A percentile compares a stretch with the other conserved stretches of the same genome.
Evolutionary conservation across 306 rosid genomes (phyloP).

Genomic region (Cicer chorassanicum): DNA sequence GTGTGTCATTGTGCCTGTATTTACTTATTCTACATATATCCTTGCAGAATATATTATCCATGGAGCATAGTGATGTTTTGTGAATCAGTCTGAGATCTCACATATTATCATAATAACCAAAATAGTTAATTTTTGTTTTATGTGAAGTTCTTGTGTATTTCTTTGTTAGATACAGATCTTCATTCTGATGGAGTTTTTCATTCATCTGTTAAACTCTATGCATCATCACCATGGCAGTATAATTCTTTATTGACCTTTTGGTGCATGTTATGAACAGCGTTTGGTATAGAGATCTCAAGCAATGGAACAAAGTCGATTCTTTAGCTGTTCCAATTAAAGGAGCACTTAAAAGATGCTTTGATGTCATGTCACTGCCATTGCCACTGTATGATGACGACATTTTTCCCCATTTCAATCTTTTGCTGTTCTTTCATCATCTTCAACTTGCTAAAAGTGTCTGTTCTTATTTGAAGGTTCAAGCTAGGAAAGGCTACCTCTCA

Average conservation of each 20-base stretch:
- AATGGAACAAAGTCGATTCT: slow-evolving; percentile 43
- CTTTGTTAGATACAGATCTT: slow-evolving; percentile 22
- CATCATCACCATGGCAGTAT: slow-evolving; percentile 5
- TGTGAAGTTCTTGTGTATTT: slow-evolving; percentile 17
- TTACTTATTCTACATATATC: slow-evolving; percentile 19
- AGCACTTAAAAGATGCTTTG: slow-evolving; percentile 52
- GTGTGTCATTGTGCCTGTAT: neutral
- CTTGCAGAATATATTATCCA: slow-evolving; percentile 12
- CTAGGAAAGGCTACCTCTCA: slow-evolving; percentile 45
- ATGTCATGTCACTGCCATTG: slow-evolving; percentile 53
- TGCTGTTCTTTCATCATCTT: slow-evolving; percentile 30
- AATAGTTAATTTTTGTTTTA: neutral
- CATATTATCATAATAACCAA: slow-evolving; percentile 5
- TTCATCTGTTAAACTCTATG: slow-evolving; percentile 15
- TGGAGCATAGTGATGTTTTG: neutral
- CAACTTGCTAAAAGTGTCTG: slow-evolving; percentile 42
- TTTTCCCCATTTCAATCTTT: slow-evolving; percentile 36
- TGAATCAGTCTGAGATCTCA: slow-evolving; percentile 30
- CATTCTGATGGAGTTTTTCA: slow-evolving; percentile 15
- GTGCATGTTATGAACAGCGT: slow-evolving; percentile 52
- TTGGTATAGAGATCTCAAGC: slow-evolving; percentile 54
- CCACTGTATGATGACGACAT: slow-evolving; percentile 56
- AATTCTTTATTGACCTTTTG: slow-evolving; percentile 37
- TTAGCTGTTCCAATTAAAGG: slow-evolving; percentile 48
- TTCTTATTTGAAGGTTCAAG: slow-evolving; percentile 58